These are phyloP conservation scores for Neonectria punicea DNA, from an alignment of 2,329 filamentous ascomycete genomes.

Conservation along the genomic window DNA sequence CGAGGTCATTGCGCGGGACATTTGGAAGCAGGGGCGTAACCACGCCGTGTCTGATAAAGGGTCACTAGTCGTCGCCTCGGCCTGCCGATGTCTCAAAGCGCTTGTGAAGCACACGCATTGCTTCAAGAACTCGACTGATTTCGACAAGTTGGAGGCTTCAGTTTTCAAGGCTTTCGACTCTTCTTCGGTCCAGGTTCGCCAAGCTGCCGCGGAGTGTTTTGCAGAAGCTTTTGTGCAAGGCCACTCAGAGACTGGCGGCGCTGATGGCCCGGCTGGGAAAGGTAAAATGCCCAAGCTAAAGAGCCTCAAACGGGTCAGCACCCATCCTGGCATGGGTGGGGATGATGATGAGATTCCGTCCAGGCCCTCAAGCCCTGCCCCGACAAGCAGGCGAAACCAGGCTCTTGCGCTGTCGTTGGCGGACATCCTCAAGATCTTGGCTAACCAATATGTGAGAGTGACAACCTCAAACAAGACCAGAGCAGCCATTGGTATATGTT, in stretches of 20 bases:
- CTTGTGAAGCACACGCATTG: slow-evolving; percentile 78
- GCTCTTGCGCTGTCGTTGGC: slow-evolving; percentile 78
- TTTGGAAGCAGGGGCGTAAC: slow-evolving; percentile 91
- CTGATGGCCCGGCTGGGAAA: slow-evolving; percentile 64
- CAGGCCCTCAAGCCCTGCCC: slow-evolving; percentile 78
- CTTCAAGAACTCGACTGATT: slow-evolving; percentile 90
- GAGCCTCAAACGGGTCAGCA: slow-evolving; percentile 65
- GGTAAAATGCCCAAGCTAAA: slow-evolving; percentile 77
- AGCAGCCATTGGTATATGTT: slow-evolving; percentile 87
- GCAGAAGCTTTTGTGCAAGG: slow-evolving; percentile 85
- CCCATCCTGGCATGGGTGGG: slow-evolving; percentile 68
- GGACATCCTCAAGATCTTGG: slow-evolving; percentile 83
- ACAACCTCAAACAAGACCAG: slow-evolving; percentile 84
- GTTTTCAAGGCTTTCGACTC: slow-evolving; percentile 91
- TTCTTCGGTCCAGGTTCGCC: slow-evolving; percentile 76
- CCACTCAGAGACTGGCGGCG: slow-evolving; percentile 64
- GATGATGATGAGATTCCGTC: slow-evolving; percentile 79
- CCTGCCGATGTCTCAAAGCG: slow-evolving; percentile 81
- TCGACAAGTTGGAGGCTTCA: slow-evolving; percentile 84
- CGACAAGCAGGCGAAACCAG: slow-evolving; percentile 74
- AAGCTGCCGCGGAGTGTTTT: slow-evolving; percentile 87
- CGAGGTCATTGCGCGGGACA: slow-evolving; percentile 84
- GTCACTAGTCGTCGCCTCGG: slow-evolving; percentile 79
- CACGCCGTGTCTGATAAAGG: slow-evolving; percentile 84
- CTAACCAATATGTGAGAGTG: slow-evolving; percentile 80